Conservation (phyloP, 2,329 filamentous ascomycete species). For the Epichloe amarillans region DNA sequence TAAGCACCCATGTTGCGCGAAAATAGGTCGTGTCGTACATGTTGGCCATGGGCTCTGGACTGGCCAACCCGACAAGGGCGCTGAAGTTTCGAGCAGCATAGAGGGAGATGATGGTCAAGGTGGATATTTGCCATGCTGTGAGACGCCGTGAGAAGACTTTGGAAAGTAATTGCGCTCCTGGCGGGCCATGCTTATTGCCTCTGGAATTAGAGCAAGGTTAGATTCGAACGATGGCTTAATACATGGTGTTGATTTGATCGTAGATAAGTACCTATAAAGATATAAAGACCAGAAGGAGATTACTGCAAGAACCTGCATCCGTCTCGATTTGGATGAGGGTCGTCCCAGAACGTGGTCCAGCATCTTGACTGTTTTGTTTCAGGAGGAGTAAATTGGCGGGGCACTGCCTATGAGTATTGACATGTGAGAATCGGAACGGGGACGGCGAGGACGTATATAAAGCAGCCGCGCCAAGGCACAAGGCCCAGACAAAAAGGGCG, state of each 20-base stretch:
- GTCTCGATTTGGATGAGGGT: constrained; percentile 80
- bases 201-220: constrained; percentile 28
- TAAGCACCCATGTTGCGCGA: constrained; percentile 91
- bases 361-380: constrained; percentile 24
- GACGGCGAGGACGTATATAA: neutral
- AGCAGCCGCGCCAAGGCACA: neutral
- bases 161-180: constrained; percentile 57
- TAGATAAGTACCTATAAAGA: constrained; percentile 47
- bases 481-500: too few relatives aligned
- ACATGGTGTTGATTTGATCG: neutral
- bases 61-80: constrained; percentile 80
- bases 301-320: constrained; percentile 84
- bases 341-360: constrained; percentile 85
- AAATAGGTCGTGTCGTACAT: constrained; percentile 90
- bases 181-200: constrained; percentile 82
- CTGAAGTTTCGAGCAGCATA: constrained; percentile 90
- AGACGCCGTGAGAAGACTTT: constrained; percentile 54
- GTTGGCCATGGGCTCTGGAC: constrained; percentile 84
- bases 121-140: constrained; percentile 80
- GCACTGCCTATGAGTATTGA: neutral
- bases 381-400: neutral
- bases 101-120: constrained; percentile 76
- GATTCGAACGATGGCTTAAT: neutral
- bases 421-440: constrained; percentile 1
- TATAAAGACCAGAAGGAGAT: constrained; percentile 86